These are phyloP conservation scores for Parsonsia alboflavescens DNA, from an alignment of 257 asterid species.

Conservation along the genomic window DNA sequence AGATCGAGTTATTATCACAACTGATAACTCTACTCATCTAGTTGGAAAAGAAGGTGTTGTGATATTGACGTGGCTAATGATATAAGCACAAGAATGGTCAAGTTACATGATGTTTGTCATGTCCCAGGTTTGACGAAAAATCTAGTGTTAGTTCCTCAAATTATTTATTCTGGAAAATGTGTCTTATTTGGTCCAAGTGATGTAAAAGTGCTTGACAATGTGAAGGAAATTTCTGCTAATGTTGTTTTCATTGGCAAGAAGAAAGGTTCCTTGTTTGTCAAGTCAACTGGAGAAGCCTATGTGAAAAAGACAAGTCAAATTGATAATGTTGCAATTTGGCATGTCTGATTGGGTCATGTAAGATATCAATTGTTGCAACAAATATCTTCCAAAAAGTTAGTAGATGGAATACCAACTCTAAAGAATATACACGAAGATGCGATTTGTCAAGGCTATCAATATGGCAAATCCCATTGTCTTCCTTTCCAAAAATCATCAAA, in stretches of 20 bases:
- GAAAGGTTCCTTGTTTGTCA: slow-evolving; percentile 13
- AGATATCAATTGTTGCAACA: slow-evolving; percentile 16
- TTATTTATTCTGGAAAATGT: no score
- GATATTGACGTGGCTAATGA: no score
- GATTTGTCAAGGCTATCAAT: slow-evolving; percentile 12
- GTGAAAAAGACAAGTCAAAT: slow-evolving; percentile 20
- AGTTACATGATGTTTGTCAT: no score
- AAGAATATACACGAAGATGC: slow-evolving; percentile 12
- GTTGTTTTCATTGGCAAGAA: background rate
- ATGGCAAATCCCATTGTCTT: background rate
- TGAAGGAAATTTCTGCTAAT: background rate
- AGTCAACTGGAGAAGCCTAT: slow-evolving; percentile 8
- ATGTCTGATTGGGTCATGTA: slow-evolving; percentile 15
- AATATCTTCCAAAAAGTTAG: slow-evolving; percentile 12
- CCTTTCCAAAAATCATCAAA: no score
- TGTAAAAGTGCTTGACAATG: slow-evolving; percentile 13
- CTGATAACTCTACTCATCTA: no score
- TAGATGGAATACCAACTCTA: slow-evolving; percentile 9
- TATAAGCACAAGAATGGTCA: no score
- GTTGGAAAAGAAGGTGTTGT: no score
- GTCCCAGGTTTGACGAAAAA: no score
- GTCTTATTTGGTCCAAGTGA: background rate
- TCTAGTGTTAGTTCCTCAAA: no score
- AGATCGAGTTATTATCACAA: no score
- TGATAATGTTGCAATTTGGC: slow-evolving; percentile 4